Evolutionary conservation across 2,329 filamentous ascomycete species (phyloP).

Genomic region (Fusarium secorum): DNA sequence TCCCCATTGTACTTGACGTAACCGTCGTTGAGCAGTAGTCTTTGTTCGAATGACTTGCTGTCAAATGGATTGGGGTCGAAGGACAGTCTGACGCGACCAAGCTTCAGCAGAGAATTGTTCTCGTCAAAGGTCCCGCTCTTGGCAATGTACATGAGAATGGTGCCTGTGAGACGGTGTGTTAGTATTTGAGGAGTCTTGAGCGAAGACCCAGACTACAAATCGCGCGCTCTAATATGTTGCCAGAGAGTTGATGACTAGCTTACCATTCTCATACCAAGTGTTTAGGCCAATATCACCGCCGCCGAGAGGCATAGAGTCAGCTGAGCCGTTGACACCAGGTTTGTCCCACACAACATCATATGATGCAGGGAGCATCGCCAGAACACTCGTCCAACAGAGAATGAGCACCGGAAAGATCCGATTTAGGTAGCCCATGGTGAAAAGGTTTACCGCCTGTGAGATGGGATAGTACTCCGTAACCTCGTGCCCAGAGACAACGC

Average conservation of each 20-base stretch:
- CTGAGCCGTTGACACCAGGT: slow-evolving; percentile 7
- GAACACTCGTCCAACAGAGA: not conserved
- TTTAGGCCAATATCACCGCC: slow-evolving; percentile 3
- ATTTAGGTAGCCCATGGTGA: not conserved
- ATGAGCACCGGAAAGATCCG: not conserved
- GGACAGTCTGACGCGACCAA: not conserved
- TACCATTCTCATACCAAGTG: slow-evolving; percentile 13
- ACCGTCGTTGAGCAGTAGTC: not conserved
- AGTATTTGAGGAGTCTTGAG: too few relatives aligned
- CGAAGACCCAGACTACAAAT: too few relatives aligned
- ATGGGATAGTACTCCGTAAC: not conserved
- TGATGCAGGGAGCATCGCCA: not conserved
- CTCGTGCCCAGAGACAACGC: too few relatives aligned
- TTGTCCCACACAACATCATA: slow-evolving; percentile 2
- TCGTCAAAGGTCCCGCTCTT: slow-evolving; percentile 12
- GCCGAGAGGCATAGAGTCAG: slow-evolving; percentile 9
- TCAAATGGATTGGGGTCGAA: slow-evolving; percentile 2
- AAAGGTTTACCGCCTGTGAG: not conserved
- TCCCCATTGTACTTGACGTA: not conserved
- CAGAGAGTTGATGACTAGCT: fast-evolving
- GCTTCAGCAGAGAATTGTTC: slow-evolving; percentile 10
- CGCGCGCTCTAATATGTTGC: too few relatives aligned
- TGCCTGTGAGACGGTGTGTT: not conserved
- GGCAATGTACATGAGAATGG: slow-evolving; percentile 2
- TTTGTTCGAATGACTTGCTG: not conserved